These are phyloP conservation scores for Sclerotinia minor DNA, from an alignment of 2,329 filamentous ascomycete genomes.

Conservation along the genomic window DNA sequence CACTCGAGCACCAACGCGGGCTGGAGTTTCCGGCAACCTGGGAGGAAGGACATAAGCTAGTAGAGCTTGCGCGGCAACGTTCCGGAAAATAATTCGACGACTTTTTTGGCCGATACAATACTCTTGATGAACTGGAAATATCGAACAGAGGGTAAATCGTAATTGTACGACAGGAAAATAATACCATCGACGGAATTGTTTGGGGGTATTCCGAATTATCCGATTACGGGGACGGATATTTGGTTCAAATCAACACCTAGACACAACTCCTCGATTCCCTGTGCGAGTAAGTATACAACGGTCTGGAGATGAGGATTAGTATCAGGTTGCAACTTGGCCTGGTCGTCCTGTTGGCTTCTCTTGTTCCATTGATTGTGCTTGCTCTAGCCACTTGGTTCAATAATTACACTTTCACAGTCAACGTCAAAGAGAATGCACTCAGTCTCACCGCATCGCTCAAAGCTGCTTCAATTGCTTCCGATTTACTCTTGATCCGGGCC, in stretches of 20 bases:
- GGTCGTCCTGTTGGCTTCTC: constrained; percentile 73
- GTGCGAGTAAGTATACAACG: not conserved
- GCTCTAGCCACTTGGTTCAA: constrained; percentile 71
- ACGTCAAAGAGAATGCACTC: constrained; percentile 61
- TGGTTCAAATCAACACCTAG: constrained; percentile 16
- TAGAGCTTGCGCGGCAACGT: not conserved
- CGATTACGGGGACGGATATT: constrained; percentile 6
- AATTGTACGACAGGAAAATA: not conserved
- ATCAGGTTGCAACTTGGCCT: constrained; percentile 85
- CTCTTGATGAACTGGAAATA: constrained; percentile 2
- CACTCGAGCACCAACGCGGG: constrained; percentile 6
- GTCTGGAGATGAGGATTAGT: constrained; percentile 69
- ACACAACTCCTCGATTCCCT: not conserved
- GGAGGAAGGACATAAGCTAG: not conserved
- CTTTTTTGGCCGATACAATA: not conserved
- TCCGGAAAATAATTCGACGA: not conserved
- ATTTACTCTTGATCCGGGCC: constrained; percentile 76
- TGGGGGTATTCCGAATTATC: not conserved
- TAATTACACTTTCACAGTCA: constrained; percentile 61
- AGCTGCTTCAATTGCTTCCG: constrained; percentile 75
- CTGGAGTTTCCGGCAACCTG: not conserved
- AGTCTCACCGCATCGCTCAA: constrained; percentile 83
- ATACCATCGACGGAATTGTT: constrained; percentile 7
- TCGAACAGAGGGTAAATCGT: not conserved
- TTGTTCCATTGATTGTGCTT: constrained; percentile 74